These are phyloP conservation scores for Fusarium musae DNA, from an alignment of 2,329 filamentous ascomycete species.

Conservation along the genomic window DNA sequence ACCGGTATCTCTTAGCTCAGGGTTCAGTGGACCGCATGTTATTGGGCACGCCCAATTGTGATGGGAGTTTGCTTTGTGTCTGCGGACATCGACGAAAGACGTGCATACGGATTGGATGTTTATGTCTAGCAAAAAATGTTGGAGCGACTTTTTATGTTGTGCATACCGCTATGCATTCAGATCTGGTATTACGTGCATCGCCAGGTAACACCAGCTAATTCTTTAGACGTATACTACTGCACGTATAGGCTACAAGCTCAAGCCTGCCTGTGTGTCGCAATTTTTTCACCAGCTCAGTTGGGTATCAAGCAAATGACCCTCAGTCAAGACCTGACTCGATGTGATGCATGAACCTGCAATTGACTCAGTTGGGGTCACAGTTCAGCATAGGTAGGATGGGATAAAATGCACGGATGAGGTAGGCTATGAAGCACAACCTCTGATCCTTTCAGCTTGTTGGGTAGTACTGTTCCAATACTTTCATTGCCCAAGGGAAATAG, in stretches of 20 bases:
- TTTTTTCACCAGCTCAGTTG: background rate
- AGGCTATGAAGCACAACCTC: constrained; percentile 20
- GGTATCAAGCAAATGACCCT: constrained; percentile 21
- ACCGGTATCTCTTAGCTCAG: constrained; percentile 10
- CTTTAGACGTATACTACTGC: background rate
- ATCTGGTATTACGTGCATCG: constrained; percentile 36
- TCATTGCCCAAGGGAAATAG: constrained; percentile 1
- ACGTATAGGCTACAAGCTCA: background rate
- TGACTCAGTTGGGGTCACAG: constrained; percentile 30
- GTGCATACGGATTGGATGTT: background rate
- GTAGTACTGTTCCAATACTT: constrained; percentile 31
- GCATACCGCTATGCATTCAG: constrained; percentile 40
- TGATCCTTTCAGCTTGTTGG: constrained; percentile 20
- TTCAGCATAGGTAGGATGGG: background rate
- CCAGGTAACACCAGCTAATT: constrained; percentile 7
- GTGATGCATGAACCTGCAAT: constrained; percentile 17
- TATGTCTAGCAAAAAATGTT: constrained; percentile 19
- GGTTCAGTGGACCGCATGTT: constrained; percentile 16
- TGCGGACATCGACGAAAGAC: background rate
- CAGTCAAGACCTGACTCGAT: constrained; percentile 29
- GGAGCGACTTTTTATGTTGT: constrained; percentile 39
- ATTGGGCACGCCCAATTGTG: constrained; percentile 19
- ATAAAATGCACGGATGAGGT: constrained; percentile 9
- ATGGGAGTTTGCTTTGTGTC: constrained; percentile 5
- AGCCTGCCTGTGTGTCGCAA: constrained; percentile 9